Conservation (phyloP, 2,329 filamentous ascomycete species). For the Dothidotthia symphoricarpi region DNA sequence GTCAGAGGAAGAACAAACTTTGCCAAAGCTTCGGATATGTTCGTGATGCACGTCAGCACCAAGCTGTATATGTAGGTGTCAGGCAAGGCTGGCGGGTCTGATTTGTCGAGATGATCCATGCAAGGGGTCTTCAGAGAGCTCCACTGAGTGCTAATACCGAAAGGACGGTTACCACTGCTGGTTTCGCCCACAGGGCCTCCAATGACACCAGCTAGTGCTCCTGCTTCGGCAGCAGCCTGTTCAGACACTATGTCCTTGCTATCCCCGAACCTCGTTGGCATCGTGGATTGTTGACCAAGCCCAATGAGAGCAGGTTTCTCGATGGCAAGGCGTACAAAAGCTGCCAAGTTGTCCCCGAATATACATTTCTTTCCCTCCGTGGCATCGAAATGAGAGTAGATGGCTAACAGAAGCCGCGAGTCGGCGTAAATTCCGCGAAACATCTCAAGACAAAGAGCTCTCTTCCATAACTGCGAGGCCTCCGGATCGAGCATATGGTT, state of each 20-base stretch:
- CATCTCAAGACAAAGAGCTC: constrained; percentile 86
- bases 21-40: constrained; percentile 85
- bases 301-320: constrained; percentile 90
- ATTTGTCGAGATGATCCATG: constrained; percentile 92
- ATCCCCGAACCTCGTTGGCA: constrained; percentile 64
- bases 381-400: constrained; percentile 78
- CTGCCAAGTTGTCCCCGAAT: constrained; percentile 76
- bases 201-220: constrained; percentile 84
- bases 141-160: constrained; percentile 88
- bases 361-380: constrained; percentile 70
- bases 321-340: constrained; percentile 87
- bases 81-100: constrained; percentile 75
- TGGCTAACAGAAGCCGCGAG: constrained; percentile 70
- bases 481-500: constrained; percentile 89
- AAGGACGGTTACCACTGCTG: constrained; percentile 61
- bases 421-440: constrained; percentile 84
- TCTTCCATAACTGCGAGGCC: constrained; percentile 73
- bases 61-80: constrained; percentile 94
- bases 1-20: constrained; percentile 92
- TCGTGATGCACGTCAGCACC: constrained; percentile 83
- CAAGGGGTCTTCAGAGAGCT: constrained; percentile 83
- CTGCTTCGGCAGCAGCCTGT: constrained; percentile 84
- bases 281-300: constrained; percentile 81
- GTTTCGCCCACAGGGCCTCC: constrained; percentile 61
- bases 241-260: constrained; percentile 64